Evolutionary conservation across 1,284 basidiomycete genomes (phyloP).

Genomic region (Cryptococcus amylolentus): DNA sequence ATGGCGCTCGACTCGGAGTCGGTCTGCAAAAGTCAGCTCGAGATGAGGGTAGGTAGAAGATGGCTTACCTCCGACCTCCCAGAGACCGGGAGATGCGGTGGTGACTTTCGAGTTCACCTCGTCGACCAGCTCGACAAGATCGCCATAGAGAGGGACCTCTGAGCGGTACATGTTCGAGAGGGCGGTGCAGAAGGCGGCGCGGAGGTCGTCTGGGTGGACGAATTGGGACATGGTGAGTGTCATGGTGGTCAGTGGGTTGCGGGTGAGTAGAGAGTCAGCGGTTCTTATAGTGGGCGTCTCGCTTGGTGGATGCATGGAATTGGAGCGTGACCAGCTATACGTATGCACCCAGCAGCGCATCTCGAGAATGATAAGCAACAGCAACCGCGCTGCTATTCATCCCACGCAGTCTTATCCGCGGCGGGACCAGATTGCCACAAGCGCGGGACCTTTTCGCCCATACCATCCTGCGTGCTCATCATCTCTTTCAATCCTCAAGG

Average conservation of each 20-base stretch:
- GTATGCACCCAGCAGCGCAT: no score
- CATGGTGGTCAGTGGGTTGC: not conserved
- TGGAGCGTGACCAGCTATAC: no score
- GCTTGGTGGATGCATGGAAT: no score
- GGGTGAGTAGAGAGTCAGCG: not conserved
- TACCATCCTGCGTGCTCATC: no score
- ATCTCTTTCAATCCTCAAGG: no score
- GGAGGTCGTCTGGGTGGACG: constrained; percentile 37
- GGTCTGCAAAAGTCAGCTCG: constrained; percentile 20
- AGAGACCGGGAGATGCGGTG: constrained; percentile 4
- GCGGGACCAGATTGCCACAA: no score
- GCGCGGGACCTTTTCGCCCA: no score
- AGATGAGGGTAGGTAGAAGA: not conserved
- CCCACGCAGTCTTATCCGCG: no score
- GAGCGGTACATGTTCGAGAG: constrained; percentile 47
- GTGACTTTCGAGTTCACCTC: constrained; percentile 42
- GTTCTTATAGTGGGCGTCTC: not conserved
- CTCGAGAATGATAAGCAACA: not conserved
- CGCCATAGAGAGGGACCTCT: constrained; percentile 52
- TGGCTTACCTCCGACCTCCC: constrained; percentile 19
- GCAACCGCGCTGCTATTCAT: not conserved
- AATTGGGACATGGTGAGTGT: constrained; percentile 2
- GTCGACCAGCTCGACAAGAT: constrained; percentile 48
- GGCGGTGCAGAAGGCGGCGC: constrained; percentile 43
- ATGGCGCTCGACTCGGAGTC: constrained; percentile 50